These are phyloP conservation scores for Ascochyta fabae DNA, from an alignment of 2,329 filamentous ascomycete species.

Conservation along the genomic window DNA sequence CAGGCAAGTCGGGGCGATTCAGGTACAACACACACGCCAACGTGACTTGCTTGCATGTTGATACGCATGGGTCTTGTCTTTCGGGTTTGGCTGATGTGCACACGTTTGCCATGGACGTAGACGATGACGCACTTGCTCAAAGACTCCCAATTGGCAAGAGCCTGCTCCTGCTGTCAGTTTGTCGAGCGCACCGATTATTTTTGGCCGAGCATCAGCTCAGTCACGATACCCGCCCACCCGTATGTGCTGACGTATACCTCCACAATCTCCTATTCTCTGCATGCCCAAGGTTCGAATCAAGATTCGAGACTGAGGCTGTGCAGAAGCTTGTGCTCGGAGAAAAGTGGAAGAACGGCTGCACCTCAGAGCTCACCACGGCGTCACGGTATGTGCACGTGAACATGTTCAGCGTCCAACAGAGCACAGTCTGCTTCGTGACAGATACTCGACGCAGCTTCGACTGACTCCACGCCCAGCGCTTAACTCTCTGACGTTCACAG, in stretches of 20 bases:
- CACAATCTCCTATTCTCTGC: slow-evolving; percentile 8
- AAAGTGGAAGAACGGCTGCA: slow-evolving; percentile 8
- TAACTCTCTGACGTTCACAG: not conserved
- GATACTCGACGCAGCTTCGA: too few relatives aligned
- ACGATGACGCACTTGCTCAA: not conserved
- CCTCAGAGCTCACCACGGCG: not conserved
- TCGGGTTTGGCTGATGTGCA: not conserved
- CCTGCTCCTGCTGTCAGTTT: not conserved
- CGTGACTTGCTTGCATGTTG: not conserved
- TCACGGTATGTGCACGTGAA: not conserved
- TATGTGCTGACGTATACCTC: slow-evolving; percentile 13
- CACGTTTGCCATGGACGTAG: not conserved
- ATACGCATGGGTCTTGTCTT: slow-evolving; percentile 2
- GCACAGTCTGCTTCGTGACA: too few relatives aligned
- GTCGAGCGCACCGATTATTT: not conserved
- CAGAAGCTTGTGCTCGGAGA: slow-evolving; percentile 13
- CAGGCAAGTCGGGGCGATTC: slow-evolving; percentile 6
- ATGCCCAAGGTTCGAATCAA: slow-evolving; percentile 7
- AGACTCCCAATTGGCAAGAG: not conserved
- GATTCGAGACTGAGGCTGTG: slow-evolving; percentile 15
- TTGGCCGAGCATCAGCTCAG: not conserved
- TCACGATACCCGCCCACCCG: not conserved
- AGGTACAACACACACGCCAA: slow-evolving; percentile 2
- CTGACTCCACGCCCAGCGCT: too few relatives aligned
- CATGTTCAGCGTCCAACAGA: too few relatives aligned